Conservation (phyloP, 169 alveolate species). For the Amoebophrya sp. region DNA sequence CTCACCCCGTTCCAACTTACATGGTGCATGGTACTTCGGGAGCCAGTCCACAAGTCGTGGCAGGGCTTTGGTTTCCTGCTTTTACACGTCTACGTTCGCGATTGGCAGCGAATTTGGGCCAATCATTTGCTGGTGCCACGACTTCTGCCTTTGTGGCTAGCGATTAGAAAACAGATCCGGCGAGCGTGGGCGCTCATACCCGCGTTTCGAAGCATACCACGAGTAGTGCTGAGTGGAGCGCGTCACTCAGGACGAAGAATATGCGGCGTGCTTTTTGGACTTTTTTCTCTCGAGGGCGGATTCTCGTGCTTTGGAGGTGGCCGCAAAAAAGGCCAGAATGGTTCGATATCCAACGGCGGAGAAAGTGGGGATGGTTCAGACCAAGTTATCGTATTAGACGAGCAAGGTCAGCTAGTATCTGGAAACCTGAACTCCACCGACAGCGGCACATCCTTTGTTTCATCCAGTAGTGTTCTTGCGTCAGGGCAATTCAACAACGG, state of each 20-base stretch:
- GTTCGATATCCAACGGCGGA: too few species aligned
- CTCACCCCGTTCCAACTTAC: background rate
- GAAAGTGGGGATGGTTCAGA: too few species aligned
- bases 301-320: too few species aligned
- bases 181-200: background rate
- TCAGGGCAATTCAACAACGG: too few species aligned
- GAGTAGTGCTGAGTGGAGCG: background rate
- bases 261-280: background rate
- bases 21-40: slow-evolving; percentile 2
- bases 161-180: too few species aligned
- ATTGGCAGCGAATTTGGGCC: background rate
- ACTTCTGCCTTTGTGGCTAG: background rate
- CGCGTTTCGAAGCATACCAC: background rate
- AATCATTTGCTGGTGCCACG: background rate
- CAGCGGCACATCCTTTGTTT: too few species aligned
- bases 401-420: too few species aligned
- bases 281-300: too few species aligned
- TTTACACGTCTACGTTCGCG: background rate
- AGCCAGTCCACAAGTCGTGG: background rate
- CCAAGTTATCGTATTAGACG: too few species aligned
- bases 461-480: too few species aligned
- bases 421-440: too few species aligned
- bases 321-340: too few species aligned
- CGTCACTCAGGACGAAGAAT: background rate
- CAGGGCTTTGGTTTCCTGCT: background rate